Evolutionary conservation across 2,329 filamentous ascomycete species (phyloP), one percentile per base, ranked within the genome.

Genomic region (Fusarium buharicum): DNA sequence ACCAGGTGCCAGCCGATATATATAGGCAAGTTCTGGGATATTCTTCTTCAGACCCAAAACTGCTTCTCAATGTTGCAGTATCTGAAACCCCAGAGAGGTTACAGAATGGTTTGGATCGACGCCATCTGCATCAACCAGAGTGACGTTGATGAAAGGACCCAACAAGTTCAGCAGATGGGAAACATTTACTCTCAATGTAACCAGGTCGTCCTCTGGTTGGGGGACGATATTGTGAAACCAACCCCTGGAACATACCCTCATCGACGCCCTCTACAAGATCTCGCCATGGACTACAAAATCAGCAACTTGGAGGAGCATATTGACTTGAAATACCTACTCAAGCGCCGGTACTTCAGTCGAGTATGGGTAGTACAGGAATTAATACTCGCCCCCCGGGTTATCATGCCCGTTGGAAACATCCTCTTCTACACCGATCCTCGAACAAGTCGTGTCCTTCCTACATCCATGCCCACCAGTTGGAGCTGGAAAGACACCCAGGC

Each of bases 61-160:
- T 52, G 49, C 40, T 46, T 22, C 20, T 22, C 22, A 1, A 39
- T 52, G 39, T 33, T 52, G 4, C 49, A 39, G 2, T 52, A 20
- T 8, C 8, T 37, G 3, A 28, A 6, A 1, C 39, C 49, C 4
- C 4, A 11, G 8, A 44, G 40, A 4, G 49, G 49, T 7, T 27
- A 11, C 12, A 18, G 39, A 14, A 37, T 52, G 12, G 37, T 52
- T 2, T 52, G 39, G 49, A 33, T 52, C 4, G 49, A 52, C n/a
- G 40, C 49, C 3, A 17, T 52, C n/a, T 52, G 49, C 24, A 46
- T 46, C 13, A 52, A 52, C 18, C 39, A 52, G 10, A 22, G 14
- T 6, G 13, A 37, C 7, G 7, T 33, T 7, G 13, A 13, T 1
- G 49, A 52, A 10, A 22, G 49, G 1, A 27, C 9, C 24, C 17